Base-by-base conservation (phyloP, 306 rosid genomes). In the Arachis hypogaea region DNA sequence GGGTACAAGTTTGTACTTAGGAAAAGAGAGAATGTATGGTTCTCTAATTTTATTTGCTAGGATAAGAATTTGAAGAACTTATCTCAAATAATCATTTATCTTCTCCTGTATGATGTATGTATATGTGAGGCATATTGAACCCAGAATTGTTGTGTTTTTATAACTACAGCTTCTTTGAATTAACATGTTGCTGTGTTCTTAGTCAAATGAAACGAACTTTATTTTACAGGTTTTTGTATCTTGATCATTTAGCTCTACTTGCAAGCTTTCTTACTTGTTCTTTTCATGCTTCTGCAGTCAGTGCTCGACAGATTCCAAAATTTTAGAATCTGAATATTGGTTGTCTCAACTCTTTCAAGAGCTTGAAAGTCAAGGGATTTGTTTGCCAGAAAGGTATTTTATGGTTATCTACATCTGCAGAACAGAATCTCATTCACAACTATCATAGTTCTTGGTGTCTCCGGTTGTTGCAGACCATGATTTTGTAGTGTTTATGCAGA, bases 351-450 rank as follows among this genome's bases (percentile, higher is more conserved):
- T 92, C 51, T 38, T 77, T 36, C 67, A 83, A 7, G 97, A 87
- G 79, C 88, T 92, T 58, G 85, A 89, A 79, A 86, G 67, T 77
- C 90, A 77, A 81, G 93, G 93, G 71, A 76, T 89, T 75, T 76
- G 56, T 70, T 80, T 92, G 83, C 95, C 97, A 46, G 91, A 81
- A 81, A 92, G 97, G 97, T 92, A 83, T 72, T 80, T 78, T 43
- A 41, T 36, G 46, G 62, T 70, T 72, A 57, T 54, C 50, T 54
- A 49, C 45, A 52, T 69, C 33, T 59, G 69, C 5, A 41, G 51
- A 42, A 44, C 4, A 66, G 66, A 59, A 44, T 61, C 58, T 49
- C 18, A 44, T 14, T 45, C 43, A 4, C 54, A 33, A 56, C 78
- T 33, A 28, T 49, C 66, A 60, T 38, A 68, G 60, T 75, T 80